Evolutionary conservation across 1,284 basidiomycete genomes (phyloP).

Genomic region (Ceratobasidium sp.): DNA sequence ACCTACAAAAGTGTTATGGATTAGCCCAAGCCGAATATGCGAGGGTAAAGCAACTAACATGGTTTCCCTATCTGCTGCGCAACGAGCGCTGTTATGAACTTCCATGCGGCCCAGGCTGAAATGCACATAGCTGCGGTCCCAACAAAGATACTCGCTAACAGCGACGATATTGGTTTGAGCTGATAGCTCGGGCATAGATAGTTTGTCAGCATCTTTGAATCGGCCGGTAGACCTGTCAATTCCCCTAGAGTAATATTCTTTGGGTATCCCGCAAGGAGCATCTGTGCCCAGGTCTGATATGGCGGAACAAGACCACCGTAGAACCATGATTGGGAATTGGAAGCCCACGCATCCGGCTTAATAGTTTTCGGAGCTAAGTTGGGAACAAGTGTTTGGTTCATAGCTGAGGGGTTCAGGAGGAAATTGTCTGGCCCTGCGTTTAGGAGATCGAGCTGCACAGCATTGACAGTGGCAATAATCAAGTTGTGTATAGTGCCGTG

Average conservation of each 20-base stretch:
- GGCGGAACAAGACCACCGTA: background rate
- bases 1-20: background rate
- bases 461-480: background rate
- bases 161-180: conserved; percentile 5
- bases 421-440: background rate
- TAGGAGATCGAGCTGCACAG: conserved; percentile 24
- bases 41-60: conserved; percentile 24
- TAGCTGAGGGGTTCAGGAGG: background rate
- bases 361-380: background rate
- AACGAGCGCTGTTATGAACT: background rate
- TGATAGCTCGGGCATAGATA: conserved; percentile 33
- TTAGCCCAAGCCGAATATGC: background rate
- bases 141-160: conserved; percentile 19
- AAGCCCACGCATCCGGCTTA: background rate
- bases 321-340: background rate
- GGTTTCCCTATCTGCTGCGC: background rate
- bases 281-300: conserved; percentile 25
- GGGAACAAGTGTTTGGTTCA: background rate
- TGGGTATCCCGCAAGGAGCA: conserved; percentile 4
- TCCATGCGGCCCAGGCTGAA: conserved; percentile 27
- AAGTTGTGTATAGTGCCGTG: background rate
- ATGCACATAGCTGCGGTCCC: conserved; percentile 31
- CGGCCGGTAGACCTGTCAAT: conserved; percentile 6
- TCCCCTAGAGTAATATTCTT: conserved; percentile 11
- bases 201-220: conserved; percentile 35